Evolutionary conservation across 352 stramenopile species (phyloP).

Genomic region (Saprolegnia parasitica): DNA sequence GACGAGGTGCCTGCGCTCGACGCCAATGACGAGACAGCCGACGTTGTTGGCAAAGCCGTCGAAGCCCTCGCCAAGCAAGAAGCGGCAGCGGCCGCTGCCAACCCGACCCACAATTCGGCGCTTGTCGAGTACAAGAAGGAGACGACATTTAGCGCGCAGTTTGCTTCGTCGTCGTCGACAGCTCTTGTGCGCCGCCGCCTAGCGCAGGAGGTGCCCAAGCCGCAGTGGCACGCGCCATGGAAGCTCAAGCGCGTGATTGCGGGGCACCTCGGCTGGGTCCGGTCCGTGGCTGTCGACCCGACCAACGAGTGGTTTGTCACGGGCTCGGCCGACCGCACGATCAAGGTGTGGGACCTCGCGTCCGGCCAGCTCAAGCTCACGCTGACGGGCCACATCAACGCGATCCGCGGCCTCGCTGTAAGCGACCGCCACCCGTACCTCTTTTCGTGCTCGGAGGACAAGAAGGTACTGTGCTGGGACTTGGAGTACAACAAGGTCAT

Average conservation of each 20-base stretch:
- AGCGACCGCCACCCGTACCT: slow-evolving; percentile 95
- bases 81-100: background rate
- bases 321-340: slow-evolving; percentile 95
- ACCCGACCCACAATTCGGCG: background rate
- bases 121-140: slow-evolving; percentile 30
- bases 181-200: slow-evolving; percentile 68
- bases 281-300: slow-evolving; percentile 96
- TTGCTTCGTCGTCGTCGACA: slow-evolving; percentile 13
- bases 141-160: slow-evolving; percentile 19
- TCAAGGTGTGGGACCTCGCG: slow-evolving; percentile 98
- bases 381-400: slow-evolving; percentile 98
- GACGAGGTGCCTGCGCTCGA: background rate
- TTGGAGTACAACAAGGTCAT: slow-evolving; percentile 99
- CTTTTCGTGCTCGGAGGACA: slow-evolving; percentile 98
- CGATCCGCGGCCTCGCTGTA: slow-evolving; percentile 95
- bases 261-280: slow-evolving; percentile 95
- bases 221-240: slow-evolving; percentile 98
- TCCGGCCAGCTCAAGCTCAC: slow-evolving; percentile 97
- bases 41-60: slow-evolving; percentile 5
- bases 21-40: slow-evolving; percentile 4
- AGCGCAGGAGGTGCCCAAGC: slow-evolving; percentile 89
- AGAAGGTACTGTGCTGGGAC: slow-evolving; percentile 98
- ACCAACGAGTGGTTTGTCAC: slow-evolving; percentile 99
- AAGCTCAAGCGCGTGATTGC: slow-evolving; percentile 96
- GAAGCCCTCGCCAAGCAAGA: slow-evolving; percentile 19